Evolutionary conservation across 768 basidiomycete genomes (phyloP), one percentile per base, ranked within the genome.

Genomic region (Pluteus cervinus): DNA sequence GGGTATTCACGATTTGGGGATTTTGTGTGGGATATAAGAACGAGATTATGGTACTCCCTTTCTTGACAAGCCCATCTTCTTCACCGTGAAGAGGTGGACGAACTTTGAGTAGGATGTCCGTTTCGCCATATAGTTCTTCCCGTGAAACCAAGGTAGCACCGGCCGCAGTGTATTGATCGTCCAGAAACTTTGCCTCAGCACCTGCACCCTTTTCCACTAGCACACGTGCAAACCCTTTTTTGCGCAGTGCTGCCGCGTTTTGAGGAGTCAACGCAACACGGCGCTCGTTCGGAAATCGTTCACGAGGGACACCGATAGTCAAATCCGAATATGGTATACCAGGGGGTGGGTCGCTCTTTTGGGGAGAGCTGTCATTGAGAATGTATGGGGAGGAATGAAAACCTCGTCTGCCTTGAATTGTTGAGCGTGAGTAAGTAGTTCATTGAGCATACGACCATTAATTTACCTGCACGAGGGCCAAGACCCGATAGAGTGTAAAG

Each of bases 21-120:
- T 91, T 91, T 62, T 90, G 86, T 16, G 75, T 67, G 17, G 89
- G 86, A 61, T 89, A 86, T 49, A 92, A 57, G 58, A 92, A 86
- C 5, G 86, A 88, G 41, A 92, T 81, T 39, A 88, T 52, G 11
- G 87, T 89, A 56, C 80, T 81, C 26, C 83, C 85, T 51, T 79
- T 68, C 55, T 79, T 87, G 50, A 90, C 52, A 36, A 56, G 52
- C 17, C 71, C 66, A 17, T 71, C 65, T 56, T 91, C 89, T 50
- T 77, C 65, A 17, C 71, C 74, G 32, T 67, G 56, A 17, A 76
- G 57, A 25, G 89, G 89, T 28, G 88, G 79, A 45, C 86, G 73
- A 42, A 92, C 88, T 74, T 92, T 92, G 44, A 92, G 66, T 53
- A 90, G 65, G 51, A 92, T 86, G 53, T 92, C 87, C 2, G 83